Evolutionary conservation across 495 filamentous ascomycete genomes (phyloP), one percentile per base, ranked within the genome.

Genomic region (Coniosporium apollinis): DNA sequence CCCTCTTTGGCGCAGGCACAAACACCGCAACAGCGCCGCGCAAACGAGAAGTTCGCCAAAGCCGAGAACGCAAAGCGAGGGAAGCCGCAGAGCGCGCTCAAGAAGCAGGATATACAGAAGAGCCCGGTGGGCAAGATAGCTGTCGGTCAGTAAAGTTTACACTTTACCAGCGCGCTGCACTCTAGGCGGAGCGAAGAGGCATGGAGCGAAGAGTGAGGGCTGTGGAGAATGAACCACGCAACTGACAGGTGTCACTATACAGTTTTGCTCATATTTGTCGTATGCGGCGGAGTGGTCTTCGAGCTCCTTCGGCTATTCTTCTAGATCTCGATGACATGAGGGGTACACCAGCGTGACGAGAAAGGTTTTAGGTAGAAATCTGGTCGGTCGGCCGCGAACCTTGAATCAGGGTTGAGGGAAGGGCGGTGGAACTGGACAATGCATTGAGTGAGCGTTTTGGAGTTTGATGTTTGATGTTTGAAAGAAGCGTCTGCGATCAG

Each of bases 1-100:
- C n/a, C n/a, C n/a, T n/a, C n/a, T n/a, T n/a, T 38, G 22, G 7
- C 20, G 39, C 46, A 97, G 86, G 79, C 79, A 19, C 89, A 97
- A 77, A 97, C 89, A 42, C 86, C 83, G 19, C 72, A 85, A 56
- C 91, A 96, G 64, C 79, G 86, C 45, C 73, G 72, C 50, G 79
- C 81, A 24, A 96, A 96, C 61, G 74, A 76, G 39, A 76, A 76
- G 45, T 97, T 79, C 57, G 76, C 72, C 25, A 79, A 80, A 52
- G 66, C 73, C 24, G 74, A 94, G 55, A 75, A 77, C 41, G 66
- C 68, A 16, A 86, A 82, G 52, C 73, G 78, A 43, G 89, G 89
- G 44, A 94, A 89, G 62, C 74, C 78, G 15, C 70, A 77, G 41
- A 62, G 56, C 17, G 66, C 68, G 15, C 49, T 72, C 42, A 86